Percentiles rank a stretch among this genome's conserved stretches.
Conservation (phyloP, 495 filamentous ascomycete genomes). For the Penicillium canescens region DNA sequence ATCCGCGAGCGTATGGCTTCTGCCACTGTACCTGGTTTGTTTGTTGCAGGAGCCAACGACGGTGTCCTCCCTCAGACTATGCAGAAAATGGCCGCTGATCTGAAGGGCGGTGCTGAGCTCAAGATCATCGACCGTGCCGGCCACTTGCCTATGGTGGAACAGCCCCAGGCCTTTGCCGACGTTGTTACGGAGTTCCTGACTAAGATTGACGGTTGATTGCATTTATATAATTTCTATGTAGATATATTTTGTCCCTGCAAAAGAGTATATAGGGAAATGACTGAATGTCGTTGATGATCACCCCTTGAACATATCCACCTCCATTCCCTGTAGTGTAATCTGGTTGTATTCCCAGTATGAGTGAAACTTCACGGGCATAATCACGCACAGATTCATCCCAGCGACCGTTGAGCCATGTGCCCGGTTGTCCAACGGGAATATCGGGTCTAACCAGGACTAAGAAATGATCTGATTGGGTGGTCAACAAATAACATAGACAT, state of each 20-base stretch:
- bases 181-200: conserved; percentile 56
- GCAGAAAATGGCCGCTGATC: conserved; percentile 63
- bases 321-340: too few relatives aligned
- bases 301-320: too few relatives aligned
- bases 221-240: conserved; percentile 1
- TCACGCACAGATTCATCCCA: too few relatives aligned
- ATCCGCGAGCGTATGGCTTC: conserved; percentile 61
- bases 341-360: too few relatives aligned
- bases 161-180: conserved; percentile 63
- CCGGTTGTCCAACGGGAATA: too few relatives aligned
- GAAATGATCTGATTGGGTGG: too few relatives aligned
- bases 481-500: background rate
- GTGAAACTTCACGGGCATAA: too few relatives aligned
- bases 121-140: conserved; percentile 65
- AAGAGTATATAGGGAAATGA: conserved; percentile 1
- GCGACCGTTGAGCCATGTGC: too few relatives aligned
- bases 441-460: too few relatives aligned
- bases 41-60: conserved; percentile 71
- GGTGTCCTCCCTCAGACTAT: conserved; percentile 76
- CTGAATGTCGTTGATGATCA: background rate
- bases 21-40: conserved; percentile 59
- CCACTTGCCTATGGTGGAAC: conserved; percentile 83
- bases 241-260: background rate
- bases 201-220: conserved; percentile 25
- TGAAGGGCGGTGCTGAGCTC: conserved; percentile 57